These are phyloP conservation scores for Paramecium sonneborni DNA, from an alignment of 73 alveolate genomes.

Conservation along the genomic window DNA sequence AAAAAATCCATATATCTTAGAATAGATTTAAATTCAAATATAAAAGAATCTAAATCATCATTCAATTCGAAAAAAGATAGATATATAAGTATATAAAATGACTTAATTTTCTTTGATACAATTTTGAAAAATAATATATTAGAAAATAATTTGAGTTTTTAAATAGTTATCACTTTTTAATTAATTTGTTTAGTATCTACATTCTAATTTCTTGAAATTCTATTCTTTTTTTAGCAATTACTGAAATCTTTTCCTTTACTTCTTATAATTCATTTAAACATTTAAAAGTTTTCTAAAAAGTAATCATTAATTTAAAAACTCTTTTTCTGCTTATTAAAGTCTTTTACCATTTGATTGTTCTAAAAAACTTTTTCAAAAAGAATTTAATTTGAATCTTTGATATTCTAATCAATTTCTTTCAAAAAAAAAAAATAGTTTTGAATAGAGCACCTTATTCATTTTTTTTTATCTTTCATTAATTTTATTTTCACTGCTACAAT, in stretches of 20 bases:
- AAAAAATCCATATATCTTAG: too few species aligned
- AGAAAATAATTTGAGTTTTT: not conserved
- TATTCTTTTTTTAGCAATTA: not conserved
- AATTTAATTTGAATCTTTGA: slow-evolving; percentile 1
- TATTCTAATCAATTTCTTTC: not conserved
- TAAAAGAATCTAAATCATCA: too few species aligned
- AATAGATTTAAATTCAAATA: too few species aligned
- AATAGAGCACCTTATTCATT: not conserved
- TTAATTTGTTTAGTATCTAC: slow-evolving; percentile 11
- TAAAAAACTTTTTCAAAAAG: not conserved
- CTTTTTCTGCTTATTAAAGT: slow-evolving; percentile 34
- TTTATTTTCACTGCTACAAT: slow-evolving; percentile 34
- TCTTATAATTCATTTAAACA: slow-evolving; percentile 1
- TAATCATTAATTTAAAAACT: not conserved
- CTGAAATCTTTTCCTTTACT: not conserved
- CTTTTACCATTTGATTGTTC: slow-evolving; percentile 18
- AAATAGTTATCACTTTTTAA: not conserved
- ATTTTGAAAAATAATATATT: too few species aligned
- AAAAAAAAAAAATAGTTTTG: not conserved
- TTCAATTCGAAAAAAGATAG: too few species aligned
- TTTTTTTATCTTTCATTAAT: slow-evolving; percentile 14
- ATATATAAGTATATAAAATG: too few species aligned
- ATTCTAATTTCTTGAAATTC: slow-evolving; percentile 19
- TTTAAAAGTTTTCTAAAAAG: not conserved
- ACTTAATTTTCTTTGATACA: too few species aligned